Evolutionary conservation across 495 filamentous ascomycete species (phyloP), one percentile per base, ranked within the genome.

Genomic region (Neurospora tetrasperma): DNA sequence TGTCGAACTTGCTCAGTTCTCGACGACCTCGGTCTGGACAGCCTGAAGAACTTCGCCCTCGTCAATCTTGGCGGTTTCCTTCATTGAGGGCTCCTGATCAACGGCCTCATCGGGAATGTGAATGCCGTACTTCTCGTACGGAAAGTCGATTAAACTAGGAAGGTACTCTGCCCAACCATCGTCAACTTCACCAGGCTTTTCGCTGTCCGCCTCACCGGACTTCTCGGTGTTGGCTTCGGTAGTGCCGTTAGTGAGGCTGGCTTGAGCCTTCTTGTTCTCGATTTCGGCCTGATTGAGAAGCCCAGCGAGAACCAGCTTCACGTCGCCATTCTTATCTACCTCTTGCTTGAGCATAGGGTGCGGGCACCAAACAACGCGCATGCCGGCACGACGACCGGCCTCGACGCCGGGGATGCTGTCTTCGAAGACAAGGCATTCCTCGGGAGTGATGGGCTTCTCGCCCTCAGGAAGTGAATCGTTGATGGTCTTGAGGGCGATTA

Each of bases 351-450:
- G 81, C 79, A 89, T 92, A 3, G 89, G 87, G 84, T 98, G 94
- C 7, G 96, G 96, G 74, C 89, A 90, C 96, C 96, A 99, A 1
- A 97, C 85, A 10, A 97, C 96, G 74, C 93, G 87, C 96, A 98
- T 98, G 0, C 96, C 96, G 0, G 96, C 96, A 72, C 96, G 88
- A 41, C 96, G 84, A 12, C 94, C 96, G 11, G 94, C 89, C 83
- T 99, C 96, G 0, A 97, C 93, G 0, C 96, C 96, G 0, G 93
- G 93, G 4, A 98, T 94, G 35, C 89, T 90, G 80, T 99, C 96
- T 81, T 99, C 96, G 78, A 99, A 98, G 0, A 99, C 96, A 10
- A 99, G 84, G 81, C 95, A 98, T 80, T 99, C 96, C 75, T 91
- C 91, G 0, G 94, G 93, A 69, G 76, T 84, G 54, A 99, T 90